Evolutionary conservation across 1,139 yeast species (phyloP).

Genomic region (Maudiozyma humilis): DNA sequence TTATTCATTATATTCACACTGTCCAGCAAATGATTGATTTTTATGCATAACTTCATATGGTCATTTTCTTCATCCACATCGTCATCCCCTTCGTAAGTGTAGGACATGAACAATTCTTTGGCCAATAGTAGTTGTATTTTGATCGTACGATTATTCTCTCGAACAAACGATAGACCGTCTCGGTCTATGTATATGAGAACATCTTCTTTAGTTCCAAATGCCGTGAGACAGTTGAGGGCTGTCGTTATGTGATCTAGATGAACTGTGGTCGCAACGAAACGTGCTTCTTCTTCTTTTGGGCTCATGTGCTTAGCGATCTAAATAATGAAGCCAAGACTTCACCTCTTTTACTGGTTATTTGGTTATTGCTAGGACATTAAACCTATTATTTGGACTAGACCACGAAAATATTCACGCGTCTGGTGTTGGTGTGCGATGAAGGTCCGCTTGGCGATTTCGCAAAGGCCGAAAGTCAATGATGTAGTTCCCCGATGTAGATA

Average conservation of each 20-base stretch:
- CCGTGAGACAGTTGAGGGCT: constrained; percentile 27
- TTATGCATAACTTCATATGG: constrained; percentile 31
- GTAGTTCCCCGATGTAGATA: too few species aligned
- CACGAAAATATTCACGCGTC: too few species aligned
- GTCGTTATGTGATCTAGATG: constrained; percentile 31
- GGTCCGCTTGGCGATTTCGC: too few species aligned
- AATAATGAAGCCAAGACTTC: too few species aligned
- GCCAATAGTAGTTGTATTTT: constrained; percentile 29
- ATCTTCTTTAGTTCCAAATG: constrained; percentile 29
- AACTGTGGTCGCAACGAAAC: constrained; percentile 30
- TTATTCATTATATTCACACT: constrained; percentile 37
- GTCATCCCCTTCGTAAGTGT: constrained; percentile 18
- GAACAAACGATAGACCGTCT: constrained; percentile 35
- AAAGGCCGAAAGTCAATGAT: too few species aligned
- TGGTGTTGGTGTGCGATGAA: too few species aligned
- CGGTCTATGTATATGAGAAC: constrained; percentile 31
- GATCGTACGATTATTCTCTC: constrained; percentile 32
- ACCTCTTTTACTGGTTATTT: too few species aligned
- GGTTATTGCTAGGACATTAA: too few species aligned
- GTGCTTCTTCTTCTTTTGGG: constrained; percentile 2
- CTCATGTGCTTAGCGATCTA: too few species aligned
- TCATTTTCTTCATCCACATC: constrained; percentile 12
- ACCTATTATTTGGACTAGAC: too few species aligned
- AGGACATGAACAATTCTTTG: constrained; percentile 30
- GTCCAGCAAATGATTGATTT: constrained; percentile 39